Percentiles rank a stretch among this genome's conserved stretches.
These are phyloP conservation scores for Myrica gale DNA, from an alignment of 306 rosid genomes.

Conservation along the genomic window DNA sequence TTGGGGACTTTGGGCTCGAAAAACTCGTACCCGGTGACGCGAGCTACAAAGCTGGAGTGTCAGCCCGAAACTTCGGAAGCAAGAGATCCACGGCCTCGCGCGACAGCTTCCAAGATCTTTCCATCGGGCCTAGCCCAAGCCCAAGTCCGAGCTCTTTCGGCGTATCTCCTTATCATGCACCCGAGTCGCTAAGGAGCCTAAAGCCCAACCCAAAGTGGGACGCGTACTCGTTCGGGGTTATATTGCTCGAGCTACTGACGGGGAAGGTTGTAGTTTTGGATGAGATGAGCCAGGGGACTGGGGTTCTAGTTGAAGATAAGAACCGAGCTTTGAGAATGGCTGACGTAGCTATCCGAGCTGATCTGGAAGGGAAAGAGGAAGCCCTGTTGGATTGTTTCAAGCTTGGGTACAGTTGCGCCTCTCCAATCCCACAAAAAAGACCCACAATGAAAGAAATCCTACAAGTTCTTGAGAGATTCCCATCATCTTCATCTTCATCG, in stretches of 20 bases:
- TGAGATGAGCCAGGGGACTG: slow-evolving; percentile 67
- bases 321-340: slow-evolving; percentile 71
- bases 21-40: slow-evolving; percentile 60
- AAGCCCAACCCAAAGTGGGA: slow-evolving; percentile 94
- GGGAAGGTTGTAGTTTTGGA: slow-evolving; percentile 78
- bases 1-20: slow-evolving; percentile 93
- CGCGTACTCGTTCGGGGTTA: slow-evolving; percentile 81
- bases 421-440: slow-evolving; percentile 76
- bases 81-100: slow-evolving; percentile 76
- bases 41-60: slow-evolving; percentile 55
- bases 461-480: slow-evolving; percentile 74
- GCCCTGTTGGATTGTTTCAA: slow-evolving; percentile 61
- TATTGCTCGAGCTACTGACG: slow-evolving; percentile 73
- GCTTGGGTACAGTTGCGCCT: slow-evolving; percentile 75
- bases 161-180: slow-evolving; percentile 71
- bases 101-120: slow-evolving; percentile 62
- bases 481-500: slow-evolving; percentile 40
- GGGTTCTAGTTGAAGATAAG: slow-evolving; percentile 55
- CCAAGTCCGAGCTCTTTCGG: slow-evolving; percentile 78
- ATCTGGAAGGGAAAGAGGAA: slow-evolving; percentile 87
- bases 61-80: slow-evolving; percentile 83
- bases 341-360: slow-evolving; percentile 70
- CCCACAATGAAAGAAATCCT: slow-evolving; percentile 85
- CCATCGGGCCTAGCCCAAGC: slow-evolving; percentile 74
- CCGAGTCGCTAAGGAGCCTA: slow-evolving; percentile 71